Base-by-base conservation (phyloP, 177 flowering plant genomes). In the Telopea speciosissima region DNA sequence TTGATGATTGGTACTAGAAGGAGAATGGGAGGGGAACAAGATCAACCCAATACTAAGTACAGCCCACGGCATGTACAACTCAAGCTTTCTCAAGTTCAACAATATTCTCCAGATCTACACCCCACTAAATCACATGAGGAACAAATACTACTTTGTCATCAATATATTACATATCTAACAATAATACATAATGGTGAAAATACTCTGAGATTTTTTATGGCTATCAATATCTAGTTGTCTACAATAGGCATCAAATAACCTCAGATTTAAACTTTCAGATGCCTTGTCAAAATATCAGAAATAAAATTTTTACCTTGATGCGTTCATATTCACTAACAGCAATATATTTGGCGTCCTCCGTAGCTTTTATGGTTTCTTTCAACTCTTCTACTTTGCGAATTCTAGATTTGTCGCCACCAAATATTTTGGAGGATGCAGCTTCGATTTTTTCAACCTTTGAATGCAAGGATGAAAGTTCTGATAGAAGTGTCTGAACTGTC, bases 381-480 rank as follows among this genome's bases (percentile, higher is more conserved):
- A 93, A 70, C 79, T 96, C 96, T 75, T 91, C 97, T 54, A 82
- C 49, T 79, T 89, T 93, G 64, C 84, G 88, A 70, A 83, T 83
- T 79, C 89, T 88, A 65, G 98, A 82, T 75, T 79, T 90, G 80
- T 93, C 99, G 31, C 88, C 98, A 67, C 98, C 98, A 86, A 93
- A 93, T 61, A 87, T 76, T 78, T 88, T 96, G 72, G 95, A 89
- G 42, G 98, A 89, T 71, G 98, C 89, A 80, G 82, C 88, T 77
- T 93, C 93, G 61, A 88, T 91, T 71, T 90, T 93, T 74, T 91
- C 98, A 68, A 84, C 82, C 77, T 79, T 89, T 71, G 80, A 78
- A 10, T 89, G 84, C 87, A 93, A 81, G n/a, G 96, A 81, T 75
- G 93, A 85, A 42, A 91, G 60, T 19, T 96, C 99, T 52, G 98